Conservation (phyloP, 352 stramenopile species). For the Phytophthora kernoviae region DNA sequence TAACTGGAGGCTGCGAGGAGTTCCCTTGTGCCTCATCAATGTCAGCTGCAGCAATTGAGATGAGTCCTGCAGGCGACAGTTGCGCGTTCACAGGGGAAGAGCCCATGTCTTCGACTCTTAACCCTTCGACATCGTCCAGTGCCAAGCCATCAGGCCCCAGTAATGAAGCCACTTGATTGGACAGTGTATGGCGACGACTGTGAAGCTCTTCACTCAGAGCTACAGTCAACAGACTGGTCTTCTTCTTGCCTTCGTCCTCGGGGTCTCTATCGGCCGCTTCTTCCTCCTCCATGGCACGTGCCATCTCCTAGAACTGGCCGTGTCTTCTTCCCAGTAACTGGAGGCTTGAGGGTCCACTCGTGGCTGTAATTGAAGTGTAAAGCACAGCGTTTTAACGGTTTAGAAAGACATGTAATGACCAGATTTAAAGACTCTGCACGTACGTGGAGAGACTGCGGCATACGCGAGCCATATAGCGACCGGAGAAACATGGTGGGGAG, state of each 20-base stretch:
- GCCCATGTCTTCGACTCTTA: conserved; percentile 54
- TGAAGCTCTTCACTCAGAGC: conserved; percentile 27
- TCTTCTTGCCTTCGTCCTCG: conserved; percentile 57
- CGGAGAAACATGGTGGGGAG: conserved; percentile 70
- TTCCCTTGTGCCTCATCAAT: conserved; percentile 71
- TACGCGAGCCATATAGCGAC: conserved; percentile 74
- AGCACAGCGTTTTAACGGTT: neutral
- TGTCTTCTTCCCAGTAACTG: conserved; percentile 84
- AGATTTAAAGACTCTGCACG: conserved; percentile 7
- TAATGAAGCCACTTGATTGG: conserved; percentile 37
- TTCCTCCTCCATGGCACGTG: conserved; percentile 63
- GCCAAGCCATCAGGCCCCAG: conserved; percentile 45
- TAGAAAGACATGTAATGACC: neutral
- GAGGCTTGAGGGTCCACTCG: conserved; percentile 68
- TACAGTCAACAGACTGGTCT: conserved; percentile 30
- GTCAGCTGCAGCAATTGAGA: conserved; percentile 83
- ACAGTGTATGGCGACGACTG: conserved; percentile 21
- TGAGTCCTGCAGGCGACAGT: conserved; percentile 75
- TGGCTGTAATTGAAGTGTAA: conserved; percentile 44
- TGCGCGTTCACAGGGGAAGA: conserved; percentile 53
- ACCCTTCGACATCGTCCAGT: conserved; percentile 50
- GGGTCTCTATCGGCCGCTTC: conserved; percentile 39
- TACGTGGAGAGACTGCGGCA: conserved; percentile 80
- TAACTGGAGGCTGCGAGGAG: conserved; percentile 32
- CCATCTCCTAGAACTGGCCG: conserved; percentile 67